Evolutionary conservation across 208 protist species (phyloP), one percentile per base, ranked within the genome.

Genomic region (Acanthamoeba lenticulata): DNA sequence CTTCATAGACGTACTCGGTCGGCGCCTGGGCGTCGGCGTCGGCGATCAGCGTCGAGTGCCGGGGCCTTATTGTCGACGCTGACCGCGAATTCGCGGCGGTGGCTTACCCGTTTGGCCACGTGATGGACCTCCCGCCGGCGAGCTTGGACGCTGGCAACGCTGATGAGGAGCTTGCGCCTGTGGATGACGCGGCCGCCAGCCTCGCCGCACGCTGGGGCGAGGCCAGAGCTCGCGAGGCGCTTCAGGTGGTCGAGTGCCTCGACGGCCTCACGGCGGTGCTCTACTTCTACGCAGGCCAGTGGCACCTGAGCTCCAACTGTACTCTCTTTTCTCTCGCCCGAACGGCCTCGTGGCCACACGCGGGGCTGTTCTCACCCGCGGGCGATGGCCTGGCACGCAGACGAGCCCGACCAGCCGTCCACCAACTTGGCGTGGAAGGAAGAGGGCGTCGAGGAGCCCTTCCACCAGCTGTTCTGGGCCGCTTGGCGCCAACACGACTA

Each of bases 251-350:
- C 27, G 79, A 88, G 79, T 60, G 49, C 27, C 44, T 88, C 38
- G 79, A 88, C 24, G 79, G 79, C 13, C 44, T 60, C 32, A 62
- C 79, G 17, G 79, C 79, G 57, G 79, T 88, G 27, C 44, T 88
- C 32, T 88, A 88, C 29, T 88, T 36, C 36, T 88, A 62, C 79
- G 32, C 27, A 13, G 79, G 79, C 45, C 32, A 57, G 27, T 88
- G 79, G 79, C 42, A 88, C 6, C 42, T 88, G 7, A 88, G 79
- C 49, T 88, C 79, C 49, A 88, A 88, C 21, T 88, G 79, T 88
- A 60, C 11, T 36, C 32, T 21, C 32, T 27, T n/a, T n/a, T n/a
- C n/a, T 5, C 45, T 5, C 15, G 45, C 9, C 45, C 45, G 45
- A 52, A 52, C 45, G 45, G 15, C n/a, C n/a, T n/a, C n/a, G n/a